These are phyloP conservation scores for Quaeritorhiza haematococci DNA, from an alignment of 371 early-diverging fungal species.

Conservation along the genomic window DNA sequence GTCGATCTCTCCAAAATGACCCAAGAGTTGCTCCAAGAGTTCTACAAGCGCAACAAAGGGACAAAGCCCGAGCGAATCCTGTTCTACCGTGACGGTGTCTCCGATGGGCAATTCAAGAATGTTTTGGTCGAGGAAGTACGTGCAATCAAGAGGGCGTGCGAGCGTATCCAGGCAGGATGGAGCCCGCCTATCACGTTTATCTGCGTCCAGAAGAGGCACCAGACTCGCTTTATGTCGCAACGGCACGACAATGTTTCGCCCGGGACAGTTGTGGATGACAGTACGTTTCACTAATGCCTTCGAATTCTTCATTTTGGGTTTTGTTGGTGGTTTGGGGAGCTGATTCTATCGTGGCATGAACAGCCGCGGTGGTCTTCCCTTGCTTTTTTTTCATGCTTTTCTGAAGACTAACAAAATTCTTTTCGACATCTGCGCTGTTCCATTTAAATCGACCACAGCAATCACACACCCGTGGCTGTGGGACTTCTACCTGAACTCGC, in stretches of 20 bases:
- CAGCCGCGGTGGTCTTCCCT: no score
- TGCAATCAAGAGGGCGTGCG: slow-evolving; percentile 27
- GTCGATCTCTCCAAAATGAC: slow-evolving; percentile 40
- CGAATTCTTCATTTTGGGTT: slow-evolving; percentile 38
- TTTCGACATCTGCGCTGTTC: no score
- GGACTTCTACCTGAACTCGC: no score
- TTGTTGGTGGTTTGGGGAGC: background rate
- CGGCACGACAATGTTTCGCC: slow-evolving; percentile 42
- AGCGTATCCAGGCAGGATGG: slow-evolving; percentile 22
- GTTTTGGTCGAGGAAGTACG: slow-evolving; percentile 55
- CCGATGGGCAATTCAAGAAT: slow-evolving; percentile 59
- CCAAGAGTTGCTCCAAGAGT: slow-evolving; percentile 37
- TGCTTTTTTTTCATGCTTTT: no score
- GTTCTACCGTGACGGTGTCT: slow-evolving; percentile 71
- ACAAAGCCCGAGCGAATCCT: slow-evolving; percentile 46
- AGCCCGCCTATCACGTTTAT: slow-evolving; percentile 51
- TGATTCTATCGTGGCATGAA: no score
- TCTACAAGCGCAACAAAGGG: slow-evolving; percentile 17
- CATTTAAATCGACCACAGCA: no score
- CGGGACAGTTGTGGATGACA: slow-evolving; percentile 57
- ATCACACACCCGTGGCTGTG: slow-evolving; percentile 1
- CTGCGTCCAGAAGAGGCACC: slow-evolving; percentile 68
- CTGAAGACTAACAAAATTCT: no score
- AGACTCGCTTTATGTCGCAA: slow-evolving; percentile 51
- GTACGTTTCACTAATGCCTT: no score